These are phyloP conservation scores for Daldinia bambusicola DNA, from an alignment of 495 filamentous ascomycete species.

Conservation along the genomic window DNA sequence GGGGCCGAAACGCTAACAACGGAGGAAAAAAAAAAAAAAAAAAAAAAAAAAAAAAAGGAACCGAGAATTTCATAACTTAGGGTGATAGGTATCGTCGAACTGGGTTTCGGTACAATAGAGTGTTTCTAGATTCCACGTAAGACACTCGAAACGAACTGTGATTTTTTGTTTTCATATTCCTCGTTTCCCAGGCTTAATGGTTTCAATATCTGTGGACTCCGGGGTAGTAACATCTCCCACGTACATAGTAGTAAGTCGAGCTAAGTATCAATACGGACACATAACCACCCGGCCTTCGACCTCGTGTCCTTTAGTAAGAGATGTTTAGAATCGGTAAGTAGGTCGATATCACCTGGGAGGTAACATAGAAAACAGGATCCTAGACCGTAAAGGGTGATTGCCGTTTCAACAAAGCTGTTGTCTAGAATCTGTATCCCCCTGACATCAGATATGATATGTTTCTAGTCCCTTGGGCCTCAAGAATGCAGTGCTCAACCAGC, in stretches of 20 bases:
- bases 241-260: not conserved
- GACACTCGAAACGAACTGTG: conserved; percentile 20
- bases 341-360: not conserved
- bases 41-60: not conserved
- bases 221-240: not conserved
- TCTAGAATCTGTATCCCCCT: too few relatives aligned
- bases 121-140: conserved; percentile 28
- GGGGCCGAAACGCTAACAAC: conserved; percentile 7
- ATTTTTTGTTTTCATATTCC: not conserved
- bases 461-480: not conserved
- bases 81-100: not conserved
- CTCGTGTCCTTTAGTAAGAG: not conserved
- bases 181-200: not conserved
- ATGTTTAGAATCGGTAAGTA: not conserved
- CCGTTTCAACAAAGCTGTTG: not conserved
- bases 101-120: conserved; percentile 19
- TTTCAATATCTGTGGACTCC: not conserved
- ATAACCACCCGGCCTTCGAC: not conserved
- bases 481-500: not conserved
- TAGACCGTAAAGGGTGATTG: not conserved
- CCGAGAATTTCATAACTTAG: not conserved
- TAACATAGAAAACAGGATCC: not conserved
- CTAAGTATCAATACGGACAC: not conserved
- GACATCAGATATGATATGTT: not conserved
- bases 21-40: not conserved